A percentile compares a stretch with the other conserved stretches of the same genome.
phyloP scores from a whole-genome alignment of 2,329 filamentous ascomycete species.

The Nigrospora osmanthi region DNA sequence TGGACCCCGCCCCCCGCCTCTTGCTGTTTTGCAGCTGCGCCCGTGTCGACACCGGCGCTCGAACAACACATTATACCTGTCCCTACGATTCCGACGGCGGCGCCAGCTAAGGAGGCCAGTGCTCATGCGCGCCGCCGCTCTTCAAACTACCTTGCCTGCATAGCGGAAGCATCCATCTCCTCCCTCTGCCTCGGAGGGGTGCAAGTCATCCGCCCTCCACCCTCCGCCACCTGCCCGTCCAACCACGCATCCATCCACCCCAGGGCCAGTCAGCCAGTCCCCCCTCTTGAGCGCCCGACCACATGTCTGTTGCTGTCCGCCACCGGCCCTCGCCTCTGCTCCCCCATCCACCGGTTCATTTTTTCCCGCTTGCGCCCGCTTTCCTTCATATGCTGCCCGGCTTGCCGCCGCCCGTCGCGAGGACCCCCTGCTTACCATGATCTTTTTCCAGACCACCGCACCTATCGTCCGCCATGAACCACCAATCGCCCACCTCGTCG shows the following conservation, averaged over 20 bases:
- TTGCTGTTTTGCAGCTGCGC: too few relatives aligned
- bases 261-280: too few relatives aligned
- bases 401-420: neutral
- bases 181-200: neutral
- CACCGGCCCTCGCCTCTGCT: neutral
- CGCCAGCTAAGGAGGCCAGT: too few relatives aligned
- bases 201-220: too few relatives aligned
- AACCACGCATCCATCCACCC: too few relatives aligned
- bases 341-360: neutral
- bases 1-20: too few relatives aligned
- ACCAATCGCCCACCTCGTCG: constrained; percentile 66
- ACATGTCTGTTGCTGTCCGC: neutral
- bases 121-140: too few relatives aligned
- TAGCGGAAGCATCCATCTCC: neutral
- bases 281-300: neutral
- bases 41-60: too few relatives aligned
- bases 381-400: neutral
- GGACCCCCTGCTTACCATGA: constrained; percentile 18
- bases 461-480: constrained; percentile 50
- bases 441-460: constrained; percentile 41
- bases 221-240: too few relatives aligned
- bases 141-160: too few relatives aligned
- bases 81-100: too few relatives aligned
- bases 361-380: neutral
- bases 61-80: too few relatives aligned